phyloP scores from a whole-genome alignment of 2,329 filamentous ascomycete species.

The Proliferodiscus dingleyae region DNA sequence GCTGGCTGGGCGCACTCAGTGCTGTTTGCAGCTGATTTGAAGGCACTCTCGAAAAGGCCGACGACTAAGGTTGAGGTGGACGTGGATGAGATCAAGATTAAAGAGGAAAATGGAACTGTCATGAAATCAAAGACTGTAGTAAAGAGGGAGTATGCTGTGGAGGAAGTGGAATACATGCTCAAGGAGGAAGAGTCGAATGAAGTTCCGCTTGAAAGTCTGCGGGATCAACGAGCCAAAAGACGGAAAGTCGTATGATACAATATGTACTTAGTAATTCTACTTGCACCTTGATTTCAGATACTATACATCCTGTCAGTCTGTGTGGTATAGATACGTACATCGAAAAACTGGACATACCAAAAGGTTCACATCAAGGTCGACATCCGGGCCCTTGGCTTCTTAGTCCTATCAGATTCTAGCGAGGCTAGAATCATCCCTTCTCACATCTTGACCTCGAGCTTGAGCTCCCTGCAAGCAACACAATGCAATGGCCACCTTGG shows the following conservation, averaged over 20 bases:
- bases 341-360: no score
- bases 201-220: slow-evolving; percentile 19
- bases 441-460: slow-evolving; percentile 2
- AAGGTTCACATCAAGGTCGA: no score
- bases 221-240: slow-evolving; percentile 25
- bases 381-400: background rate
- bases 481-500: slow-evolving; percentile 47
- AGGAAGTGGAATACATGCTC: slow-evolving; percentile 18
- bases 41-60: slow-evolving; percentile 66
- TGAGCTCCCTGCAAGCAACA: slow-evolving; percentile 23
- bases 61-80: slow-evolving; percentile 44
- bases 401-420: background rate
- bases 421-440: slow-evolving; percentile 5
- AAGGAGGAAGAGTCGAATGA: slow-evolving; percentile 15
- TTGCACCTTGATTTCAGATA: no score
- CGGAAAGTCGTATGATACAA: slow-evolving; percentile 13
- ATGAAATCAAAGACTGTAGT: slow-evolving; percentile 19
- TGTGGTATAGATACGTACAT: no score
- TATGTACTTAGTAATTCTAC: no score
- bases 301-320: no score
- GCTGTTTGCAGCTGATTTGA: slow-evolving; percentile 88
- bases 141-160: slow-evolving; percentile 21
- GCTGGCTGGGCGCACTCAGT: slow-evolving; percentile 98
- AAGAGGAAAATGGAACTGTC: slow-evolving; percentile 26
- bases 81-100: slow-evolving; percentile 36